Evolutionary conservation across 345 rosid species (phyloP).

Genomic region (Cardamine occulta): DNA sequence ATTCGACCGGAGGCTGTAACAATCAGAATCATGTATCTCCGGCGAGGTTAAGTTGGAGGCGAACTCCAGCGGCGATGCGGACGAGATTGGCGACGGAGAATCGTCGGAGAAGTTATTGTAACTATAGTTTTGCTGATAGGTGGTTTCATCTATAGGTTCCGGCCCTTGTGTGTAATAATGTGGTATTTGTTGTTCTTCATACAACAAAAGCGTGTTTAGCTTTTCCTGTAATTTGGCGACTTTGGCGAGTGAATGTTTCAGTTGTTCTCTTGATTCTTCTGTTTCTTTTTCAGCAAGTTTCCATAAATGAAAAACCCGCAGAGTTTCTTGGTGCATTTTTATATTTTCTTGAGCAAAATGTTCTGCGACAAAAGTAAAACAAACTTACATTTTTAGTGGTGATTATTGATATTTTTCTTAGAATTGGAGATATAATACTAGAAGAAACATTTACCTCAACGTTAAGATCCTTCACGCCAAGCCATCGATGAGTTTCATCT

Average conservation of each 20-base stretch:
- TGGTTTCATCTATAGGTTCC: neutral
- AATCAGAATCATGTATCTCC: slow-evolving; percentile 9
- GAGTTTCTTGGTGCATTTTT: slow-evolving; percentile 28
- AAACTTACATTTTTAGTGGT: neutral
- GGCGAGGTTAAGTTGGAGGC: neutral
- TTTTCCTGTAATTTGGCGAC: slow-evolving; percentile 9
- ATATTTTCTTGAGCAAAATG: neutral
- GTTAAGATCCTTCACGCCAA: neutral
- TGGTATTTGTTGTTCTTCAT: neutral
- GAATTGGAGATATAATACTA: neutral
- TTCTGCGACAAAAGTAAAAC: neutral
- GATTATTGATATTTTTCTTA: neutral
- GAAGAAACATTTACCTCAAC: slow-evolving; percentile 9
- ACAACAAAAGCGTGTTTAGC: slow-evolving; percentile 20
- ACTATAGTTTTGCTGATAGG: neutral
- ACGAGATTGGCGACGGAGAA: slow-evolving; percentile 9
- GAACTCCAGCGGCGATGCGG: slow-evolving; percentile 11
- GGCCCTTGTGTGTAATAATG: neutral
- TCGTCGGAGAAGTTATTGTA: slow-evolving; percentile 1
- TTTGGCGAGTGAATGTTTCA: slow-evolving; percentile 10
- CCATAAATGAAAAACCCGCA: slow-evolving; percentile 7
- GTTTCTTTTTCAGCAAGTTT: slow-evolving; percentile 31
- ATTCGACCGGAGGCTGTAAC: neutral
- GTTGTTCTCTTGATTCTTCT: slow-evolving; percentile 40
- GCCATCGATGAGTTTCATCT: neutral